These are phyloP conservation scores for Pythium coloratum DNA, from an alignment of 352 stramenopile genomes.

Conservation along the genomic window DNA sequence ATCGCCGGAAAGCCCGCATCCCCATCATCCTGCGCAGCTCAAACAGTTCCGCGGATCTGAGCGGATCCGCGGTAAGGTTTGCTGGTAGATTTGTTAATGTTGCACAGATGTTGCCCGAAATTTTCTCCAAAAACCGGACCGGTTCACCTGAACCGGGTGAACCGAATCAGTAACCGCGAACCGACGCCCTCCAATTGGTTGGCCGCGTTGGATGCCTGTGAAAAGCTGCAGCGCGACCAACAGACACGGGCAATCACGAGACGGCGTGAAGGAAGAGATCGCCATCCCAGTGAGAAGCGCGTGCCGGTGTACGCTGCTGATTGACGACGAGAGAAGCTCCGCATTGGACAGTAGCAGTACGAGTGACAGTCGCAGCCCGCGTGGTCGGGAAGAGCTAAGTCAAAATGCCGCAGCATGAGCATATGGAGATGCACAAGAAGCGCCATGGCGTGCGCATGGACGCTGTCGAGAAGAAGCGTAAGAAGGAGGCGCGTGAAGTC, in stretches of 20 bases:
- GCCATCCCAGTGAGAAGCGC: not conserved
- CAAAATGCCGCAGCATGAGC: slow-evolving; percentile 98
- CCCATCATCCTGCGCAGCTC: slow-evolving; percentile 6
- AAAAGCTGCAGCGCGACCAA: slow-evolving; percentile 18
- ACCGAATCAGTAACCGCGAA: slow-evolving; percentile 16
- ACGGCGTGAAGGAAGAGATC: slow-evolving; percentile 6
- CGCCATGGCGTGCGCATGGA: slow-evolving; percentile 98
- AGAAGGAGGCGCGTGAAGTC: slow-evolving; percentile 98
- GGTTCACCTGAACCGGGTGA: slow-evolving; percentile 12
- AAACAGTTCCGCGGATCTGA: not conserved
- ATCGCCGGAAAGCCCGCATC: slow-evolving; percentile 13
- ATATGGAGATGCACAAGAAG: slow-evolving; percentile 99
- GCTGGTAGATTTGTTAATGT: slow-evolving; percentile 17
- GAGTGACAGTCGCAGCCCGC: not conserved
- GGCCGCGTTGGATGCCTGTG: slow-evolving; percentile 14
- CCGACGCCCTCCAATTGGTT: slow-evolving; percentile 25
- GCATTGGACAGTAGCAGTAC: not conserved
- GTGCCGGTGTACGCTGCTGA: not conserved
- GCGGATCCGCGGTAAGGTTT: not conserved
- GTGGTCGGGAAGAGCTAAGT: slow-evolving; percentile 11
- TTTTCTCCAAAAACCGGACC: not conserved
- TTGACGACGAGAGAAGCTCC: slow-evolving; percentile 5
- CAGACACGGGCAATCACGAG: slow-evolving; percentile 12
- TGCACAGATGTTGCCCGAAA: not conserved
- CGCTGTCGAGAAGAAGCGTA: slow-evolving; percentile 95